phyloP scores from a whole-genome alignment of 192 early-diverging fungal species.

The Glomus cerebriforme region DNA sequence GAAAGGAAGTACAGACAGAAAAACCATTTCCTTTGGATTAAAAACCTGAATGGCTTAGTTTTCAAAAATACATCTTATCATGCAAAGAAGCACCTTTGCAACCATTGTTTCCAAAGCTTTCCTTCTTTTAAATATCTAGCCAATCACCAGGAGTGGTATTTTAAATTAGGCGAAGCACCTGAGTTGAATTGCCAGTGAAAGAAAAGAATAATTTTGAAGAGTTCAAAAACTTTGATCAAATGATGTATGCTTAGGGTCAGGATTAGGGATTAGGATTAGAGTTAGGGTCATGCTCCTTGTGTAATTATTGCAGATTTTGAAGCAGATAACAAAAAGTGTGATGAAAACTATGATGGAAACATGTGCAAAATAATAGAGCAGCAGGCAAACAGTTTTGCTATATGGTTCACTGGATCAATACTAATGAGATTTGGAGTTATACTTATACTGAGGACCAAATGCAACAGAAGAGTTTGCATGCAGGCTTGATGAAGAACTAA shows the following conservation, averaged over 20 bases:
- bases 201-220: slow-evolving; percentile 8
- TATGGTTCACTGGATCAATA: neutral
- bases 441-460: neutral
- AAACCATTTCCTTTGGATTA: neutral
- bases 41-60: neutral
- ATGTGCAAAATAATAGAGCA: neutral
- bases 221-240: neutral
- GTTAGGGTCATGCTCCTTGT: too few species aligned
- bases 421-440: neutral
- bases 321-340: neutral
- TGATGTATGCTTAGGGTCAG: too few species aligned
- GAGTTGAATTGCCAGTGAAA: slow-evolving; percentile 1
- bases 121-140: neutral
- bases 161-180: neutral
- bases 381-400: slow-evolving; percentile 12
- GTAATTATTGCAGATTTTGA: slow-evolving; percentile 9
- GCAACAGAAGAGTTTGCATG: neutral
- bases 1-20: too few species aligned
- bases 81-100: neutral
- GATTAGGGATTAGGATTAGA: too few species aligned
- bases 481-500: neutral
- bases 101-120: neutral
- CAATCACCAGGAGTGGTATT: slow-evolving; percentile 1
- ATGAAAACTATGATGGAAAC: neutral
- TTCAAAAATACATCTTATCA: neutral